Evolutionary conservation across 257 asterid species (phyloP).

Genomic region (Solanum sejunctum): DNA sequence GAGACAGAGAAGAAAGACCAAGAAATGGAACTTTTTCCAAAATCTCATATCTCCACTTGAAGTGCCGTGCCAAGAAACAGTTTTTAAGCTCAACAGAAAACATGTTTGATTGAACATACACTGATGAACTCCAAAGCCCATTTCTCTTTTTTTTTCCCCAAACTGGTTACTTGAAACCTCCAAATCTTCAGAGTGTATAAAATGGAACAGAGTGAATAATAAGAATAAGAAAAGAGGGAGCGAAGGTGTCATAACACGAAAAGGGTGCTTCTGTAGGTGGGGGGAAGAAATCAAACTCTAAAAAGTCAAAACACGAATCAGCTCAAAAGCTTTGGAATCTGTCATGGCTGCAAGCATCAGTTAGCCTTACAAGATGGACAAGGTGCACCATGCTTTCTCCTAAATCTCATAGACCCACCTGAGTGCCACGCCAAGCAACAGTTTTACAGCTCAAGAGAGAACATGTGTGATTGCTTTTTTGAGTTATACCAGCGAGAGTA

Average conservation of each 20-base stretch:
- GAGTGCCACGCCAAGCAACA: not conserved
- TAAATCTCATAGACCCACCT: not conserved
- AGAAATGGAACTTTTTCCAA: not conserved
- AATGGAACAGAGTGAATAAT: not conserved
- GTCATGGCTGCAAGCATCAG: not conserved
- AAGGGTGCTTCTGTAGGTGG: not conserved
- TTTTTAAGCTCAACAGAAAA: too few species aligned
- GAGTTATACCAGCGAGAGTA: too few species aligned
- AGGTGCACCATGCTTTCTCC: not conserved
- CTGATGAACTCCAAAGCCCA: too few species aligned
- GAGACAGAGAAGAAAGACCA: not conserved
- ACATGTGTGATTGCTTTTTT: too few species aligned
- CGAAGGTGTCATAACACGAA: not conserved
- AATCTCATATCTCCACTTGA: not conserved
- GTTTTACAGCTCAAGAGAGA: too few species aligned
- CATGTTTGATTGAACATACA: too few species aligned
- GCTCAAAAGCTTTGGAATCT: not conserved
- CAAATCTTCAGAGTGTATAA: too few species aligned
- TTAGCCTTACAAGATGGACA: not conserved
- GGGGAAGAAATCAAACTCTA: too few species aligned
- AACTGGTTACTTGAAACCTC: too few species aligned
- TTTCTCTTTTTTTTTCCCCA: too few species aligned
- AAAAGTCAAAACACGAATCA: too few species aligned
- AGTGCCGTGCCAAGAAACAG: not conserved
- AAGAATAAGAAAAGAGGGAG: not conserved